Conservation (phyloP, 73 alveolate genomes). For the Tetrahymena borealis region DNA sequence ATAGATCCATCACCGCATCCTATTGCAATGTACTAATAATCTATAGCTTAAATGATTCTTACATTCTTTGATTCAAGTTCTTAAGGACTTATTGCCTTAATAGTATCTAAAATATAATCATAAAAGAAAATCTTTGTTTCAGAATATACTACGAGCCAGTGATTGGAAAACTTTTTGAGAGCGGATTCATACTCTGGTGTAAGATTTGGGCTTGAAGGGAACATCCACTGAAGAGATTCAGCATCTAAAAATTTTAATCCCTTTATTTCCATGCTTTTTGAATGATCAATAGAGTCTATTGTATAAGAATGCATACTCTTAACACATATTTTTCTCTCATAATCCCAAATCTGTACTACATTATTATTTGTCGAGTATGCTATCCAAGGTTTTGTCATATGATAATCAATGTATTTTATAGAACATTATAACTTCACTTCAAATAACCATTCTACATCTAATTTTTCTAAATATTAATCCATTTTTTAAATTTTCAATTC, state of each 20-base stretch:
- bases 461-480: neutral
- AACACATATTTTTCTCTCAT: neutral
- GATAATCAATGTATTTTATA: neutral
- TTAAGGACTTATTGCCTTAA: slow-evolving; percentile 10
- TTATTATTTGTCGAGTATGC: slow-evolving; percentile 14
- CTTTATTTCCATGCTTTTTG: slow-evolving; percentile 4
- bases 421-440: neutral
- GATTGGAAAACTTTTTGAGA: neutral
- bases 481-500: neutral
- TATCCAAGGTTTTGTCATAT: neutral
- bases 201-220: slow-evolving; percentile 1
- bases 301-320: neutral
- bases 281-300: slow-evolving; percentile 9
- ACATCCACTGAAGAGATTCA: slow-evolving; percentile 7
- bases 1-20: slow-evolving; percentile 31
- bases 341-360: slow-evolving; percentile 37
- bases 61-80: slow-evolving; percentile 11
- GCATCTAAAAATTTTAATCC: slow-evolving; percentile 19
- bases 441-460: neutral
- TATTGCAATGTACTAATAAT: slow-evolving; percentile 28
- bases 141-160: neutral
- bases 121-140: slow-evolving; percentile 18
- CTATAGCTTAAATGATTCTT: slow-evolving; percentile 18
- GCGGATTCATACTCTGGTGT: slow-evolving; percentile 4
- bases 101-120: slow-evolving; percentile 8